Conservation (phyloP, 2,329 filamentous ascomycete species). For the Trichoderma atroviride region DNA sequence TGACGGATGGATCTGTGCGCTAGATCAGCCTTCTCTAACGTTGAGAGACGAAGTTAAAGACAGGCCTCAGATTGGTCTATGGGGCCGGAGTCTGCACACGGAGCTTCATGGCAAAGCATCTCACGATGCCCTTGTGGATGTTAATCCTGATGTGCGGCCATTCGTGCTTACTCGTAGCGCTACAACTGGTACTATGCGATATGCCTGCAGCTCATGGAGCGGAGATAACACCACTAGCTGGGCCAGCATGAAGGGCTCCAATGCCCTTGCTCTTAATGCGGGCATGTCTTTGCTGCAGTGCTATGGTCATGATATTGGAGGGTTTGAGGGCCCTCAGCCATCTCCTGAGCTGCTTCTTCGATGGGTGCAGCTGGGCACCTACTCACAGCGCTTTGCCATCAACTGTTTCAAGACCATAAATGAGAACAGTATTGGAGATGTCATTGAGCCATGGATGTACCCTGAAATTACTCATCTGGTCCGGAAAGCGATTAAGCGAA, state of each 20-base stretch:
- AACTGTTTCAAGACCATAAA: slow-evolving; percentile 76
- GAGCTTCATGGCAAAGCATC: slow-evolving; percentile 73
- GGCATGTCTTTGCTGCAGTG: slow-evolving; percentile 70
- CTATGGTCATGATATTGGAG: slow-evolving; percentile 74
- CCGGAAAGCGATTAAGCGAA: slow-evolving; percentile 66
- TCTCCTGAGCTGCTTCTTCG: slow-evolving; percentile 70
- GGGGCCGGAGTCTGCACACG: slow-evolving; percentile 70
- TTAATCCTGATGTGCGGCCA: slow-evolving; percentile 61
- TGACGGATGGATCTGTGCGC: slow-evolving; percentile 66
- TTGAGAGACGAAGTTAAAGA: slow-evolving; percentile 41
- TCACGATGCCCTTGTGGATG: slow-evolving; percentile 64
- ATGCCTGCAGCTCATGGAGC: slow-evolving; percentile 72
- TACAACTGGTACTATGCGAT: slow-evolving; percentile 69
- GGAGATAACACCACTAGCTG: slow-evolving; percentile 76
- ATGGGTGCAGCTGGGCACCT: slow-evolving; percentile 72
- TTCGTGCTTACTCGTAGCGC: slow-evolving; percentile 72
- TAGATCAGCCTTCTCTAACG: slow-evolving; percentile 47
- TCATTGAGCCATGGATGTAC: slow-evolving; percentile 81
- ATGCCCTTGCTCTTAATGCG: slow-evolving; percentile 68
- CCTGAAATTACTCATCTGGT: slow-evolving; percentile 65
- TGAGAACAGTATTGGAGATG: slow-evolving; percentile 69
- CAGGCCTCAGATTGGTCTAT: slow-evolving; percentile 62
- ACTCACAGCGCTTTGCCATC: slow-evolving; percentile 72
- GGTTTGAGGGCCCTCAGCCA: slow-evolving; percentile 74
- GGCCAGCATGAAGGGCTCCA: slow-evolving; percentile 72